A percentile compares a stretch with the other conserved stretches of the same genome.
Evolutionary conservation across 2,329 filamentous ascomycete genomes (phyloP).

Genomic region (Cladosporium sphaerospermum): DNA sequence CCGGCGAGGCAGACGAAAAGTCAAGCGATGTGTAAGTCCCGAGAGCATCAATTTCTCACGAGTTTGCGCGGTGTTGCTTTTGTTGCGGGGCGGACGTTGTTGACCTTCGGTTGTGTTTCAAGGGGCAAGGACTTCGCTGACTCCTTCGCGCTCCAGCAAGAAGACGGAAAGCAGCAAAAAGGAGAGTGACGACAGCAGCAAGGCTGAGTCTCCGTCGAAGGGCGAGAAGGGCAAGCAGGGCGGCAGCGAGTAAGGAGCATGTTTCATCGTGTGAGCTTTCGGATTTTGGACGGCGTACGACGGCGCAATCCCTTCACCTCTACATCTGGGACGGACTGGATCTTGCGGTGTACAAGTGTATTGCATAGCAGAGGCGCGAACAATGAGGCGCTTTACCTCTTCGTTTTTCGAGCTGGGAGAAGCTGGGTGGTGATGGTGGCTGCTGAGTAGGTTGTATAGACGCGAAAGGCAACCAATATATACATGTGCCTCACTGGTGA

Average conservation of each 20-base stretch:
- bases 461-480: constrained; percentile 5
- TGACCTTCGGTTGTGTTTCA: constrained; percentile 11
- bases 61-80: constrained; percentile 8
- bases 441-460: constrained; percentile 10
- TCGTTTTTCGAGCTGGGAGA: background rate
- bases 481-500: background rate
- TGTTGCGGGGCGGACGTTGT: constrained; percentile 6
- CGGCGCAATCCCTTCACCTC: background rate
- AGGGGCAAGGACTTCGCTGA: constrained; percentile 23
- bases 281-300: background rate
- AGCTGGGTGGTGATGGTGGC: background rate
- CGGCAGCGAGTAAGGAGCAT: background rate
- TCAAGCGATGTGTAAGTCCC: constrained; percentile 20
- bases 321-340: background rate
- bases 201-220: background rate
- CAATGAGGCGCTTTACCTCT: background rate
- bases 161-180: constrained; percentile 12
- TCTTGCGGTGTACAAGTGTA: constrained; percentile 7
- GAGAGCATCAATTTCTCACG: background rate
- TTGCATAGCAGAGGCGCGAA: constrained; percentile 8
- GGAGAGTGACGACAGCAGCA: constrained; percentile 2
- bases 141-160: constrained; percentile 19
- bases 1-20: constrained; percentile 32
- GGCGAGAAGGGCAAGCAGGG: background rate
- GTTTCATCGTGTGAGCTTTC: background rate